Conservation (phyloP, 1,284 basidiomycete species). For the Cryptococcus sp. region DNA sequence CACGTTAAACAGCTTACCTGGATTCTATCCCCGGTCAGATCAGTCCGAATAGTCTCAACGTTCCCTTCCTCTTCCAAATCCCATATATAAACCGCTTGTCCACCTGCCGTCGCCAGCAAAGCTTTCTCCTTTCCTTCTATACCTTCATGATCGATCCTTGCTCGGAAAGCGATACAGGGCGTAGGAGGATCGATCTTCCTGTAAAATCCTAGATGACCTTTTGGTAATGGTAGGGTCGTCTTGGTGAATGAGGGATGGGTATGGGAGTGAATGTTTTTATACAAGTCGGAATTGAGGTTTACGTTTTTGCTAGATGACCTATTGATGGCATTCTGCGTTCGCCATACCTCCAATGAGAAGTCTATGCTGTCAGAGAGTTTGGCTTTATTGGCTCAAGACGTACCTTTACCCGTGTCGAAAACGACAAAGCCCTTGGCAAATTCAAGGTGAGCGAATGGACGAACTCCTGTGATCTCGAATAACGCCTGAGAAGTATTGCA, state of each 20-base stretch:
- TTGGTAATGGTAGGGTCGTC: slow-evolving; percentile 6
- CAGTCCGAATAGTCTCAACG: slow-evolving; percentile 12
- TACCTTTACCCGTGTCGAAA: slow-evolving; percentile 26
- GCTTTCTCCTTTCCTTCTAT: slow-evolving; percentile 19
- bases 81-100: slow-evolving; percentile 30
- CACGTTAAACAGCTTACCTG: slow-evolving; percentile 14
- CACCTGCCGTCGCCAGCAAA: slow-evolving; percentile 27
- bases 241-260: neutral
- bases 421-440: slow-evolving; percentile 33
- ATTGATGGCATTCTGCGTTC: slow-evolving; percentile 19
- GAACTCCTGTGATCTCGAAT: slow-evolving; percentile 21
- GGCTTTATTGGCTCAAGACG: neutral
- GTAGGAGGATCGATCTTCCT: slow-evolving; percentile 29
- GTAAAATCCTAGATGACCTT: slow-evolving; percentile 35
- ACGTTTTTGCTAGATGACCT: slow-evolving; percentile 2
- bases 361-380: neutral
- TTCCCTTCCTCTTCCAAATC: slow-evolving; percentile 30
- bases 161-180: slow-evolving; percentile 30
- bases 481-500: slow-evolving; percentile 15
- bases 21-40: slow-evolving; percentile 7
- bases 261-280: slow-evolving; percentile 11
- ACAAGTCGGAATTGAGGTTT: slow-evolving; percentile 1
- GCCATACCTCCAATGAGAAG: slow-evolving; percentile 24
- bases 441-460: slow-evolving; percentile 33
- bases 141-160: slow-evolving; percentile 29